phyloP scores from a whole-genome alignment of 1,284 basidiomycete species.

The Moesziomyces sp. region DNA sequence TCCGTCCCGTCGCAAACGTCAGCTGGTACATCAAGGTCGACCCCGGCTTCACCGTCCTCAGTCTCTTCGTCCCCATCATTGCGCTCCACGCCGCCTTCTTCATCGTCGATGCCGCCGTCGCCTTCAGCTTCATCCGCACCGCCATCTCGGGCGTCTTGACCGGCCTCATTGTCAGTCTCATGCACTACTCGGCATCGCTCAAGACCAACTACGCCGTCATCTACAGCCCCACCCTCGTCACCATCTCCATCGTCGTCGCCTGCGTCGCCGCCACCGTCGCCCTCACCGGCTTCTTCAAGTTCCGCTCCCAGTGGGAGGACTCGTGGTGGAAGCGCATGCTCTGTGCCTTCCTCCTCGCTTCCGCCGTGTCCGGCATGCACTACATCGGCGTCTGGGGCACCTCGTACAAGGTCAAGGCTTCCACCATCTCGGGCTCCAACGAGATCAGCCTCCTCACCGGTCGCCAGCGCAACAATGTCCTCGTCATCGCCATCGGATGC shows the following conservation, averaged over 20 bases:
- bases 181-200: slow-evolving; percentile 71
- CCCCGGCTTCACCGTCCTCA: slow-evolving; percentile 70
- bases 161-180: slow-evolving; percentile 77
- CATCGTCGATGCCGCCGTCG: slow-evolving; percentile 69
- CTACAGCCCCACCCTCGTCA: slow-evolving; percentile 68
- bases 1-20: slow-evolving; percentile 66
- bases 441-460: slow-evolving; percentile 47
- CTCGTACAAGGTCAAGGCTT: slow-evolving; percentile 66
- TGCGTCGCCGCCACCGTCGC: slow-evolving; percentile 70
- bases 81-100: slow-evolving; percentile 70
- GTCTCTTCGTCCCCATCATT: slow-evolving; percentile 70
- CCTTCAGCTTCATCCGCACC: slow-evolving; percentile 69
- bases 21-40: slow-evolving; percentile 69
- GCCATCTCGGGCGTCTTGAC: slow-evolving; percentile 77
- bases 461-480: slow-evolving; percentile 62
- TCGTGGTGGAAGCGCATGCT: slow-evolving; percentile 70
- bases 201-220: slow-evolving; percentile 62
- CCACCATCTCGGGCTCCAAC: slow-evolving; percentile 22
- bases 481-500: slow-evolving; percentile 68
- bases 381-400: slow-evolving; percentile 71
- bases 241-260: slow-evolving; percentile 70
- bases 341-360: slow-evolving; percentile 69
- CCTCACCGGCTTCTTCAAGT: slow-evolving; percentile 70
- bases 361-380: slow-evolving; percentile 72
- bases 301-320: slow-evolving; percentile 71